Percentiles rank a stretch among this genome's conserved stretches.
These are phyloP conservation scores for Helianthus annuus DNA, from an alignment of 129 eudicot species.

Conservation along the genomic window HanXRQr2.0-SUNRISE NC_035448.2:105832229-105832728, in stretches of 20 bases:
- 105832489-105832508: constrained; percentile 92
- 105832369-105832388: constrained; percentile 83
- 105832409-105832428: too few species aligned
- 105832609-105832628: constrained; percentile 75
- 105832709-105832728: constrained; percentile 56
- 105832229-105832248: constrained; percentile 58
- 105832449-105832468: constrained; percentile 20
- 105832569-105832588: constrained; percentile 50
- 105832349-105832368: constrained; percentile 80
- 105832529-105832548: constrained; percentile 40
- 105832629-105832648: constrained; percentile 57
- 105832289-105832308: constrained; percentile 60
- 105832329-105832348: constrained; percentile 77
- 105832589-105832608: constrained; percentile 74
- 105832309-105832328: constrained; percentile 85
- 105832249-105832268: constrained; percentile 54
- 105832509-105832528: constrained; percentile 85
- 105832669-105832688: constrained; percentile 46
- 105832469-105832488: constrained; percentile 82
- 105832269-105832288: constrained; percentile 73
- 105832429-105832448: too few species aligned
- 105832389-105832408: constrained; percentile 37
- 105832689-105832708: constrained; percentile 69
- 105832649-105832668: constrained; percentile 35
- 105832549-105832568: constrained; percentile 40